phyloP scores from a whole-genome alignment of 2,329 filamentous ascomycete genomes.

The Pyrenochaeta sp. region DNA sequence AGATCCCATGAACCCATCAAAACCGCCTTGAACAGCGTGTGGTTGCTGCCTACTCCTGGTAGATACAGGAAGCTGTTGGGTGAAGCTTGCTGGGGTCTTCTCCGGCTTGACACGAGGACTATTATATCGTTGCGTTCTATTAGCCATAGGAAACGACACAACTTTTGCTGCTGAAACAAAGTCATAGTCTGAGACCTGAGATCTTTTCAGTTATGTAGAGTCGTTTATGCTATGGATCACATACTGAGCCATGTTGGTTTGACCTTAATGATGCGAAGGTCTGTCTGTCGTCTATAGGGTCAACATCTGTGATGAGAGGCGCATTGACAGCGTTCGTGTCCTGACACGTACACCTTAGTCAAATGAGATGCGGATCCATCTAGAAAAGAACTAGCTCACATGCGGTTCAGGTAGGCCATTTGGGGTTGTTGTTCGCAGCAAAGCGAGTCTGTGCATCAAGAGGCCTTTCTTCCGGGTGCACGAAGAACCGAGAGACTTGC shows the following conservation, averaged over 20 bases:
- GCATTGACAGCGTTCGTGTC: slow-evolving; percentile 10
- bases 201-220: background rate
- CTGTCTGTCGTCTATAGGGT: slow-evolving; percentile 42
- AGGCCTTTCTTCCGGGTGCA: too few species aligned
- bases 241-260: background rate
- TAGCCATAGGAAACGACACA: background rate
- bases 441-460: background rate
- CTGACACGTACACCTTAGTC: slow-evolving; percentile 25
- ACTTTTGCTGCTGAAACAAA: background rate
- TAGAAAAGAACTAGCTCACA: slow-evolving; percentile 26
- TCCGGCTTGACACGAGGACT: background rate
- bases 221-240: background rate
- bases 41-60: background rate
- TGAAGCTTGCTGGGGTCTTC: background rate
- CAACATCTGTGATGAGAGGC: slow-evolving; percentile 16
- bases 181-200: background rate
- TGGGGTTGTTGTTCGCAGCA: slow-evolving; percentile 28
- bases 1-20: slow-evolving; percentile 21
- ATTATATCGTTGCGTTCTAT: background rate
- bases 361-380: background rate
- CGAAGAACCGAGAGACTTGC: too few species aligned
- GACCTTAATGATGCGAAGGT: background rate
- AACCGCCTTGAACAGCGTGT: background rate
- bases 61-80: background rate
- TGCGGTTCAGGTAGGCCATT: slow-evolving; percentile 34